A percentile compares a stretch with the other conserved stretches of the same genome.
These are phyloP conservation scores for Cordyceps pruinosa DNA, from an alignment of 2,329 filamentous ascomycete species.

Conservation along the genomic window DNA sequence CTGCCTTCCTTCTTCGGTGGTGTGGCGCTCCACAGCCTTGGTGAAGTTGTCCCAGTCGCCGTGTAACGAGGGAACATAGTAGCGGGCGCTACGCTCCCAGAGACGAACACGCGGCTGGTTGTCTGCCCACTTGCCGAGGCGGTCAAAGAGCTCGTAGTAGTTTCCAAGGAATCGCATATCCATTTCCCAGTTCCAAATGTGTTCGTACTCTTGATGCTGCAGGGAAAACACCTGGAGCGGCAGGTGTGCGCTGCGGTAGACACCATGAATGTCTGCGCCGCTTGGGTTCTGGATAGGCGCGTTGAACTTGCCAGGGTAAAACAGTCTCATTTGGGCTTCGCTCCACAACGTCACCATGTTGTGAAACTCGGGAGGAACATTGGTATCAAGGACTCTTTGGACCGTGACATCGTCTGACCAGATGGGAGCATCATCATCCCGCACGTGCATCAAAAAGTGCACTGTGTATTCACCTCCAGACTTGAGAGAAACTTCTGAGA, in stretches of 20 bases:
- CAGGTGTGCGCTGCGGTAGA: constrained; percentile 60
- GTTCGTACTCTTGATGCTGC: constrained; percentile 56
- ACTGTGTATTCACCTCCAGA: constrained; percentile 78
- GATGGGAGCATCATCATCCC: constrained; percentile 69
- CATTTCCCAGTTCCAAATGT: constrained; percentile 68
- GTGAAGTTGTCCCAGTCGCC: constrained; percentile 68
- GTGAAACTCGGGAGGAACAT: constrained; percentile 67
- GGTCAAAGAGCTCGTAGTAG: constrained; percentile 67
- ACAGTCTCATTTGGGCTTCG: constrained; percentile 72
- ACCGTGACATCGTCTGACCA: constrained; percentile 74
- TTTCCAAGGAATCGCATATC: constrained; percentile 59
- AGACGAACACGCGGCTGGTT: constrained; percentile 63
- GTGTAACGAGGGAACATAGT: constrained; percentile 67
- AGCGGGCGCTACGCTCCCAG: constrained; percentile 71
- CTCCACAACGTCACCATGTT: constrained; percentile 79
- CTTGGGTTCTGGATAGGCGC: constrained; percentile 55
- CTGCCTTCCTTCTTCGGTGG: constrained; percentile 40
- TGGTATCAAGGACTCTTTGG: constrained; percentile 59
- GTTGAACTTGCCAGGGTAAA: constrained; percentile 67
- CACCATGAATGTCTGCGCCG: constrained; percentile 55
- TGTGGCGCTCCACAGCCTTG: constrained; percentile 55
- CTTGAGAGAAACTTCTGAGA: constrained; percentile 68
- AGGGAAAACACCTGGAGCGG: constrained; percentile 58
- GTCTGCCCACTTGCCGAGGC: constrained; percentile 58
- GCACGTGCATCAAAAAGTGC: constrained; percentile 80